Evolutionary conservation across 2,329 filamentous ascomycete genomes (phyloP).

Genomic region (Fusarium dimerum): DNA sequence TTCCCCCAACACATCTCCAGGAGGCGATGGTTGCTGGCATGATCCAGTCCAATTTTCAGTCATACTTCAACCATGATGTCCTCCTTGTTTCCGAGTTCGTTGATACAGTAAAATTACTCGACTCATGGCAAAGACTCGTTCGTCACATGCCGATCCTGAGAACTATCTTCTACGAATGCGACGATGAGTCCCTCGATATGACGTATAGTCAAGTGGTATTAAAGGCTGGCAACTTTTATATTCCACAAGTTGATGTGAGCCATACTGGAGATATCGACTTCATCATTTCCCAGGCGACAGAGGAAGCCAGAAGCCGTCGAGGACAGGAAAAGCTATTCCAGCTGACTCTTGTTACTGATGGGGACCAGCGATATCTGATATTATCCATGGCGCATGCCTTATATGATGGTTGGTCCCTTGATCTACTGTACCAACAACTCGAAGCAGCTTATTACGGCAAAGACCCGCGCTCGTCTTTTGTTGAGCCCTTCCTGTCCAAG

Average conservation of each 20-base stretch:
- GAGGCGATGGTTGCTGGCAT: constrained; percentile 86
- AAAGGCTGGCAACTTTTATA: constrained; percentile 20
- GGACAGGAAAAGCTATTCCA: constrained; percentile 49
- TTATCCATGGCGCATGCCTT: constrained; percentile 83
- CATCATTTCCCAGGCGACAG: constrained; percentile 40
- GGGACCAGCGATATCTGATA: constrained; percentile 45
- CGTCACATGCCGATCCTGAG: constrained; percentile 68
- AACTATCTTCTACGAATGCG: constrained; percentile 69
- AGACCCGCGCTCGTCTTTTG: constrained; percentile 44
- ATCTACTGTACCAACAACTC: constrained; percentile 72
- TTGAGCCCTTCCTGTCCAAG: constrained; percentile 51
- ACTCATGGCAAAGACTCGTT: constrained; percentile 64
- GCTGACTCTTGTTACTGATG: constrained; percentile 43
- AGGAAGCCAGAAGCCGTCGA: constrained; percentile 37
- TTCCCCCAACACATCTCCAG: constrained; percentile 81
- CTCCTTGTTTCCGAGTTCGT: constrained; percentile 58
- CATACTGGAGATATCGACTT: constrained; percentile 35
- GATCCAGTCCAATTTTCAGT: constrained; percentile 68
- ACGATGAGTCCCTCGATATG: constrained; percentile 55
- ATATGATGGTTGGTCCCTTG: constrained; percentile 86
- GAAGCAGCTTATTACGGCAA: constrained; percentile 59
- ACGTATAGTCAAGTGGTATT: constrained; percentile 53
- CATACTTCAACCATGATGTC: constrained; percentile 86
- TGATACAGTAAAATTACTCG: constrained; percentile 56
- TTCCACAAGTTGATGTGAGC: constrained; percentile 27